Evolutionary conservation across 1,284 basidiomycete genomes (phyloP).

Genomic region (Apiotrichum siamense): DNA sequence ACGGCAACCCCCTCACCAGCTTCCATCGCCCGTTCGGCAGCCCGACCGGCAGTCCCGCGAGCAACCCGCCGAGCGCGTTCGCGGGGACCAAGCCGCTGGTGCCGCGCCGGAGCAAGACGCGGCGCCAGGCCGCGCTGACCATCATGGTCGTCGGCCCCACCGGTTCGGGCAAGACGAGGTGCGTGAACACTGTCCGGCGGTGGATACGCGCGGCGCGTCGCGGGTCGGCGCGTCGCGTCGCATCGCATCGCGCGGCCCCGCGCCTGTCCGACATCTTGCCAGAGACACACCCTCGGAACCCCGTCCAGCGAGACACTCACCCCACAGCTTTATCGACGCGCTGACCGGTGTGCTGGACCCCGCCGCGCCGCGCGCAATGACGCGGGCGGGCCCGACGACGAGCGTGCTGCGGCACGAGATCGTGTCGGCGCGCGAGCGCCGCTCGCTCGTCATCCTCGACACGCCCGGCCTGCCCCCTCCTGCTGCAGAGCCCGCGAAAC

Average conservation of each 20-base stretch:
- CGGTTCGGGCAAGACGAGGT: slow-evolving; percentile 40
- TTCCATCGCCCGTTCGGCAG: slow-evolving; percentile 36
- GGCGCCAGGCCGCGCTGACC: slow-evolving; percentile 26
- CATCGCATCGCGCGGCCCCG: too few species aligned
- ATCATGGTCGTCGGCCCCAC: slow-evolving; percentile 37
- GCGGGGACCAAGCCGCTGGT: background rate
- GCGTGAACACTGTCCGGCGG: background rate
- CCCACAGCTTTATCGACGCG: slow-evolving; percentile 14
- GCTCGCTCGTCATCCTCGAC: slow-evolving; percentile 25
- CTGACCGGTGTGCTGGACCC: slow-evolving; percentile 15
- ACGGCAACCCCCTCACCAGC: slow-evolving; percentile 11
- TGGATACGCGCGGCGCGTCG: too few species aligned
- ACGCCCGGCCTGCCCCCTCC: slow-evolving; percentile 33
- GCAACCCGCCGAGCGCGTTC: too few species aligned
- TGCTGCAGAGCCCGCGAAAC: background rate
- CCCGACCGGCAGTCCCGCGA: too few species aligned
- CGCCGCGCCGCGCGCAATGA: background rate
- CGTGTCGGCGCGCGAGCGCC: slow-evolving; percentile 2
- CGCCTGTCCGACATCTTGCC: slow-evolving; percentile 10
- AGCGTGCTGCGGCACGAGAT: slow-evolving; percentile 12
- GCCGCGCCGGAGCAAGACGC: slow-evolving; percentile 12
- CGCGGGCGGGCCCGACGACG: slow-evolving; percentile 7
- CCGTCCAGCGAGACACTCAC: too few species aligned
- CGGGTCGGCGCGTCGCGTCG: too few species aligned
- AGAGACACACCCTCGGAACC: slow-evolving; percentile 3